Base-by-base conservation (phyloP, 2,329 filamentous ascomycete genomes). In the Elsinoe fawcettii region DNA sequence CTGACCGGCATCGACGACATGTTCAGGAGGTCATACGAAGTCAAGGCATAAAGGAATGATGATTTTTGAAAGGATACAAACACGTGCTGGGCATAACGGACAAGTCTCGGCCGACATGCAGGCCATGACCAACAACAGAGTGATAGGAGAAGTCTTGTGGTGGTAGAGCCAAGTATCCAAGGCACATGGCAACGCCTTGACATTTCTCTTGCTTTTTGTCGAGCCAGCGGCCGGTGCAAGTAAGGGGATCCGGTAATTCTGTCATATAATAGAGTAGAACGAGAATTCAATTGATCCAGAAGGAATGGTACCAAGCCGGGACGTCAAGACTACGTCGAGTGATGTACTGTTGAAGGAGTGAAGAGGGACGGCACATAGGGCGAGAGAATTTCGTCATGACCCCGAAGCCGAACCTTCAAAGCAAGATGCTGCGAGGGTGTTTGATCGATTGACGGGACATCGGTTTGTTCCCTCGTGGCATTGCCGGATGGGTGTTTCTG, bases 21-120 rank as follows among this genome's bases (percentile, higher is more conserved):
- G 75, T 79, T 78, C 74, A 70, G 74, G 62, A 70, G 76, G 64
- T 70, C 65, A 25, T 79, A 79, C 64, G 74, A 70, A 64, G 68
- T 79, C 64, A 77, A 77, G 73, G 68, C 74, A 64, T 77, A 74
- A 56, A 37, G n/a, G 30, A 20, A 18, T 32, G 39, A 53, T 34
- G 9, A 51, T 30, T 41, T 22, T 7, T 12, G 34, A 14, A 14
- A n/a, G n/a, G 51, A 32, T 9, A 16, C 25, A 37, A 37, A 54
- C 37, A 20, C 39, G 23, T 20, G 12, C 53, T 51, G 51, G 44
- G 12, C 55, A 58, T 55, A 41, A 41, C 51, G 49, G 27, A 51
- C 14, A 20, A 27, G 41, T 55, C 25, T 55, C 37, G 53, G 37
- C 36, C 41, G 53, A 55, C 37, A 30, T 44, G 30, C 37, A 54